Base-by-base conservation (phyloP, 768 basidiomycete species). In the Phallus indusiatus region DNA sequence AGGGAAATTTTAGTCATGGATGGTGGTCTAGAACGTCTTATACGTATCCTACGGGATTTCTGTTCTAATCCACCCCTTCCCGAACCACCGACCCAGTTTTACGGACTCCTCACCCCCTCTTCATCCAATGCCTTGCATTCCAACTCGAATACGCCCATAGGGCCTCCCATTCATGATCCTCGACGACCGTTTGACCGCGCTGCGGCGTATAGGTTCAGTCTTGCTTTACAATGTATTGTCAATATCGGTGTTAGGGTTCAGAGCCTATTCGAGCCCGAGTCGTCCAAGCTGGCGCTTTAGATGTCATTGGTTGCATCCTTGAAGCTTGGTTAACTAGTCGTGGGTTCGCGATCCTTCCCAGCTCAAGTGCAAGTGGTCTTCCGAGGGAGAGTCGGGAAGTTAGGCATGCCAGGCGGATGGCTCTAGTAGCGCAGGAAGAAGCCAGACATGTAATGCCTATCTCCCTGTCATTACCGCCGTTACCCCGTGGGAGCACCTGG, bases 1-100 rank as follows among this genome's bases (percentile, higher is more conserved):
- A 86, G 95, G 60, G 96, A 99, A 74, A 97, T 96, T 65, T 90
- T 99, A 82, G 95, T 94, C 28, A 86, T 89, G 81, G 95, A 98
- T 67, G 96, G 96, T 51, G 96, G 96, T 1, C 83, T 99, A 17
- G 96, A 99, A 69, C 86, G 95, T 14, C 85, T 99, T 33, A 89
- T 98, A 14, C 83, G 89, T 59, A 91, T 99, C 62, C 78, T 95
- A 10, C 88, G 88, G 66, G 90, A 94, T 62, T 91, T 90, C 65
- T 93, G 91, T 70, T 72, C 90, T 21, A 84, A 79, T 62, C 90
- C 90, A 1, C 88, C 90, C 1, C 86, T 86, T 0, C 88, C 88
- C 47, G 88, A 89, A 65, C 88, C 86, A 66, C 84, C 87, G 1
- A 76, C 85, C 28, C 64, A 84, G 47, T 78, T 92, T 61, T 91